Evolutionary conservation across 495 filamentous ascomycete species (phyloP), one percentile per base, ranked within the genome.

Genomic region (Daldinia bambusicola): DNA sequence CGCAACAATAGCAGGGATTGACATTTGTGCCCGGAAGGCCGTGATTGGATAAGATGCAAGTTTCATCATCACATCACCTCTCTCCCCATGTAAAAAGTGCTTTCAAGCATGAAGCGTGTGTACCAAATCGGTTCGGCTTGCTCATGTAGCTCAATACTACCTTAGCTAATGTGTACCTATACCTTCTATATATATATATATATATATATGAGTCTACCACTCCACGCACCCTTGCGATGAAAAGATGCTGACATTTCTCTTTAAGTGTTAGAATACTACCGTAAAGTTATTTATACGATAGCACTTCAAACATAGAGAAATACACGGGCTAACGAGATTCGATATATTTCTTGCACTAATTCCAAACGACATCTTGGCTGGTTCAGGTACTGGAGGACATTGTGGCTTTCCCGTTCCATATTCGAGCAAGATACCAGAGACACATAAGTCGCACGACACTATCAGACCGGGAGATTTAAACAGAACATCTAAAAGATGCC

Each of bases 41-140:
- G 41, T 74, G 58, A 74, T 74, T 74, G 67, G 71, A 53, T 38
- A 37, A 26, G 58, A 62, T 70, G 67, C 63, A 70, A 52, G 67
- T 70, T 66, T 67, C 63, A 70, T 70, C 71, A 61, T 74, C 71
- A 74, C 71, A 70, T 74, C 71, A 74, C 71, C 67, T 26, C 51
- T 66, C 50, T 67, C 18, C 18, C 45, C 50, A 61, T 61, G 61
- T 31, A 63, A 61, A 64, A 61, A 53, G 36, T 34, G 55, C 38
- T 61, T 63, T 61, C 62, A 63, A 61, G 51, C 56, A 32, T 66
- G 45, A 61, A 36, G 56, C 36, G 64, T 62, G 62, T 60, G 71
- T 67, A 32, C 62, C 60, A 67, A 59, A 20, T 59, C 40, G 61
- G 61, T 63, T 65, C 55, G 52, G 61, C 16, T 38, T 60, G 30